These are phyloP conservation scores for Mycosphaerella sp. DNA, from an alignment of 2,329 filamentous ascomycete genomes.

Conservation along the genomic window DNA sequence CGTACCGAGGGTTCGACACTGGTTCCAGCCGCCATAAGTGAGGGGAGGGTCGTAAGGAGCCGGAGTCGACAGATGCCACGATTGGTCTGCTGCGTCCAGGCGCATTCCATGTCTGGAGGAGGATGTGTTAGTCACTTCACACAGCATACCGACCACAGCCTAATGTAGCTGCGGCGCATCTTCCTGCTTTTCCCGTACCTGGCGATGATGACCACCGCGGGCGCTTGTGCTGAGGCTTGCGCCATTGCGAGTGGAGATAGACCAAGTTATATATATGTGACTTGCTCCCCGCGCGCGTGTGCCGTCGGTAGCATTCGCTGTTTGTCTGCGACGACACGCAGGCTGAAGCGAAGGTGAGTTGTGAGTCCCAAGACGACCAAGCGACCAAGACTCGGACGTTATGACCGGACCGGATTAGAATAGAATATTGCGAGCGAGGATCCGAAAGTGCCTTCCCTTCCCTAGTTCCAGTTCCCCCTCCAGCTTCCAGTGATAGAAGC, in stretches of 20 bases:
- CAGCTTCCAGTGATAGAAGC: no score
- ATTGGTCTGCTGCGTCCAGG: constrained; percentile 87
- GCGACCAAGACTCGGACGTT: not conserved
- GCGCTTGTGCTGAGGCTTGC: constrained; percentile 33
- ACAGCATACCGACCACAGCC: constrained; percentile 6
- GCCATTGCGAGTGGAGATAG: not conserved
- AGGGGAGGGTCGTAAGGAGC: constrained; percentile 94
- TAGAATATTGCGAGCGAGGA: not conserved
- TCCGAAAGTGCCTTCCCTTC: no score
- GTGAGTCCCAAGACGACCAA: not conserved
- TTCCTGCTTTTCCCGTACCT: constrained; percentile 34
- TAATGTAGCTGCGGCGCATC: constrained; percentile 3
- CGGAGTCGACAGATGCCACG: constrained; percentile 89
- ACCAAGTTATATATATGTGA: not conserved
- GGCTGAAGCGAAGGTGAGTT: not conserved
- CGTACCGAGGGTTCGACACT: constrained; percentile 72
- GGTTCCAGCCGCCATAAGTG: constrained; percentile 84
- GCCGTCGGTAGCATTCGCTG: not conserved
- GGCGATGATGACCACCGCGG: constrained; percentile 47
- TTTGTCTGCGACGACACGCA: not conserved
- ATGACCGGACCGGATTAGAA: not conserved
- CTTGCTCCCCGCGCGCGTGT: not conserved
- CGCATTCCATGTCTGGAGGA: constrained; percentile 73
- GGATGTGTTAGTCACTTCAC: constrained; percentile 1
- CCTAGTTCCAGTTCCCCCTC: no score